Base-by-base conservation (phyloP, 345 rosid species). In the Melaleuca quinquenervia region DNA sequence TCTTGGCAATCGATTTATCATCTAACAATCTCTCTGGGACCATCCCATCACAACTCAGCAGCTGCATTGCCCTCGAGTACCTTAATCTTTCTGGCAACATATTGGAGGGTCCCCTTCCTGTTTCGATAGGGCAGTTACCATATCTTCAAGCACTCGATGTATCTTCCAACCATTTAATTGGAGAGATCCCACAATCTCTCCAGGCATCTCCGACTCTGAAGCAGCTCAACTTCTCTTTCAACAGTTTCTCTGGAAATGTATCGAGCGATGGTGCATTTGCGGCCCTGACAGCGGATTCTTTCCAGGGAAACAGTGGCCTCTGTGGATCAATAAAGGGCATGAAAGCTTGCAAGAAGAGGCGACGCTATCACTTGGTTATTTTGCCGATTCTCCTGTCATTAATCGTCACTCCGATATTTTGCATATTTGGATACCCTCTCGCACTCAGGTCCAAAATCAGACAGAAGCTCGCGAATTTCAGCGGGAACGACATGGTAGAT, bases 61-160 rank as follows among this genome's bases (percentile, higher is more conserved):
- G 93, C 91, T 96, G 98, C 93, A 94, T 95, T 91, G 98, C 99
- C 20, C 90, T 97, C 4, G 98, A 97, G 90, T 86, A 89, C 87
- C 94, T 97, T 82, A 95, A 96, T 89, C 95, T 97, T 84, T 94
- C 98, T 1, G 64, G 91, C 27, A 96, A 96, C 89, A 41, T 48
- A 24, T 88, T 97, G 24, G 90, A 87, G 41, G 98, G 99, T 52
- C 87, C 85, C 48, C 84, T 97, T 50, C 98, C 98, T 6, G 85
- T 64, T 87, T 93, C 98, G 13, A 82, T 96, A 84, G 99, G 98
- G 20, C 93, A 88, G 86, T 49, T 97, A 89, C 95, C 99, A 50
- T 95, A 94, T 87, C 96, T 97, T 1, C 88, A 85, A 87, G 92
- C 87, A 13, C 82, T 96, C 2, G 98, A 97, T 86, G 92, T 96